Percentiles rank a stretch among this genome's conserved stretches.
Evolutionary conservation across 116 monocot species (phyloP).

Genomic region (Cymodocea nodosa): DNA sequence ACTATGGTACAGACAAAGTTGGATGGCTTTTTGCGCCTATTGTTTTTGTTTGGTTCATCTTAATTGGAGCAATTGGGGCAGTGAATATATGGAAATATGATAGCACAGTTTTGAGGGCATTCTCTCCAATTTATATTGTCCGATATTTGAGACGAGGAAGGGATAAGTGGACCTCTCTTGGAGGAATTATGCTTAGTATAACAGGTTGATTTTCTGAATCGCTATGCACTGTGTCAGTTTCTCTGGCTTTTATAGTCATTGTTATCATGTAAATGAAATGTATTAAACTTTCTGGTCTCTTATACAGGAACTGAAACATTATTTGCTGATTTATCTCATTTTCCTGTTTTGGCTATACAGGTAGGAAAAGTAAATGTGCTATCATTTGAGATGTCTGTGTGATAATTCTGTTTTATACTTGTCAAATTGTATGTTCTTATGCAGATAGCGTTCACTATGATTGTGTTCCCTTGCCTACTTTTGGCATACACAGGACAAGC

Average conservation of each 20-base stretch:
- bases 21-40: constrained; percentile 91
- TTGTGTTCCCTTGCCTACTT: constrained; percentile 92
- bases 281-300: background rate
- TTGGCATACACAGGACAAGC: constrained; percentile 91
- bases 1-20: constrained; percentile 84
- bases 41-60: constrained; percentile 81
- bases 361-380: constrained; percentile 18
- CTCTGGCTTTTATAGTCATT: background rate
- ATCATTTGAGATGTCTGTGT: background rate
- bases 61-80: constrained; percentile 68
- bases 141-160: constrained; percentile 51
- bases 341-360: constrained; percentile 89
- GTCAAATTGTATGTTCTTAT: background rate
- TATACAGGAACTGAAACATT: constrained; percentile 79
- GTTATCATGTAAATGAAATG: background rate
- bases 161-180: constrained; percentile 68
- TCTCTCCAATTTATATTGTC: constrained; percentile 66
- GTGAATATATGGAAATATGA: constrained; percentile 71
- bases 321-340: constrained; percentile 92
- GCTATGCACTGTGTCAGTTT: background rate
- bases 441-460: constrained; percentile 74
- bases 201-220: constrained; percentile 26
- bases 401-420: background rate
- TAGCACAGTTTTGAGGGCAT: constrained; percentile 62
- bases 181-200: constrained; percentile 92